Base-by-base conservation (phyloP, 352 stramenopile species). In the Phytopythium litorale region DNA sequence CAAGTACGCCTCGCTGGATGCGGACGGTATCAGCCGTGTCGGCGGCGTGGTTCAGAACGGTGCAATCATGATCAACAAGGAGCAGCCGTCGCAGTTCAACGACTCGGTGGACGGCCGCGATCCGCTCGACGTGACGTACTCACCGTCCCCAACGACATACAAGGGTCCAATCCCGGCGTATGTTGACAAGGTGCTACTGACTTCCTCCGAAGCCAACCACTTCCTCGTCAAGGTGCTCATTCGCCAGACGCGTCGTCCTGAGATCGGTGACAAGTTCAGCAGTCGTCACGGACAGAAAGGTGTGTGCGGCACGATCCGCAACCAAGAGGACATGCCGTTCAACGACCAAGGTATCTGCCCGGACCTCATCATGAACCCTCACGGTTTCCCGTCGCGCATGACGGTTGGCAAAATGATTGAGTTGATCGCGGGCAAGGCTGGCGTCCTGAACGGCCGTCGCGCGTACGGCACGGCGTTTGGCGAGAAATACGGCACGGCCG, bases 361-460 rank as follows among this genome's bases (percentile, higher is more conserved):
- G 0, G 98, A 99, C 77, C 73, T 99, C 38, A 99, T 99, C 71
- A 99, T 99, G 97, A 99, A 99, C 79, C 98, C 98, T 50, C 98
- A 99, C 81, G 98, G 98, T 64, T 99, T 99, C 79, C 98, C 98
- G 37, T 99, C 91, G 67, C 96, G 98, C 59, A 99, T 99, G 98
- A 99, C 98, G 16, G 96, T 99, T 16, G 96, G 95, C 25, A 99
- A 99, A 76, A 98, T 99, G 78, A 98, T 99, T 21, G 98, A 99
- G 80, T 72, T 99, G 21, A 92, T 99, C 40, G 97, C 97, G 7
- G 97, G 97, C 53, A 99, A 99, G 77, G 96, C 97, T 42, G 97
- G 92, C 62, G 89, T 99, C 7, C 96, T 98, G 23, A 96, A 93
- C 38, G 97, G 97, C n/a, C 81, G 96, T n/a, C 79, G 88, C 46